Conservation (phyloP, 441 rosid genomes). For the Populus hybrid region DNA sequence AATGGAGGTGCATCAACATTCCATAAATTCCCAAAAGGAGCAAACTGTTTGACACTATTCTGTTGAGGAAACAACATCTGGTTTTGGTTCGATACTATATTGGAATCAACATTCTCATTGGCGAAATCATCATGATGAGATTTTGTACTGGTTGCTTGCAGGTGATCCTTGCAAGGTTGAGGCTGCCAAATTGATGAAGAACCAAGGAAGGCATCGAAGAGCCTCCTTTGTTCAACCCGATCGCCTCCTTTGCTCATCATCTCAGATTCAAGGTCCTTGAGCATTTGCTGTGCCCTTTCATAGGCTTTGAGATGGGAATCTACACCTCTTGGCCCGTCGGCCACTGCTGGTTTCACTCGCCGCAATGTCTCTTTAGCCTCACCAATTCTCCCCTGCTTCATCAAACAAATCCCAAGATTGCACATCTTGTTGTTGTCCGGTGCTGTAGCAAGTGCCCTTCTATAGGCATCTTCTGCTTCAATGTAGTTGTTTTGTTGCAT, state of each 20-base stretch:
- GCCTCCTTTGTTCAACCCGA: conserved; percentile 73
- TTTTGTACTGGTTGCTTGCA: conserved; percentile 25
- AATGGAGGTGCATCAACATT: conserved; percentile 74
- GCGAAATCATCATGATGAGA: conserved; percentile 34
- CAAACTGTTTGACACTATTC: conserved; percentile 24
- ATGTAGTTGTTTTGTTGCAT: conserved; percentile 83
- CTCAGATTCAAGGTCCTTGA: too few relatives aligned
- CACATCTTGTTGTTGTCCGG: too few relatives aligned
- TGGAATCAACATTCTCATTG: conserved; percentile 54
- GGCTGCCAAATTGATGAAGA: conserved; percentile 96
- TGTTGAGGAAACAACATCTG: conserved; percentile 25
- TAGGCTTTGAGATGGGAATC: too few relatives aligned
- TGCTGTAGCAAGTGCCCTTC: too few relatives aligned
- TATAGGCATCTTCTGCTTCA: too few relatives aligned
- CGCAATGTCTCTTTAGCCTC: too few relatives aligned
- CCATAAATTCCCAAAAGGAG: conserved; percentile 35
- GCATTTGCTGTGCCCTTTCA: too few relatives aligned
- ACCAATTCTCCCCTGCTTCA: too few relatives aligned
- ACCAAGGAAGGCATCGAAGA: conserved; percentile 79
- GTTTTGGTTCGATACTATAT: conserved; percentile 17
- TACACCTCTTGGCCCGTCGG: too few relatives aligned
- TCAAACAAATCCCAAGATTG: too few relatives aligned
- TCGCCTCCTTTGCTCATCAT: conserved; percentile 71
- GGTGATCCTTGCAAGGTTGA: conserved; percentile 77
- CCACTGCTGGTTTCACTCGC: too few relatives aligned